Evolutionary conservation across 2,329 filamentous ascomycete genomes (phyloP).

Genomic region (Fusarium hostae): DNA sequence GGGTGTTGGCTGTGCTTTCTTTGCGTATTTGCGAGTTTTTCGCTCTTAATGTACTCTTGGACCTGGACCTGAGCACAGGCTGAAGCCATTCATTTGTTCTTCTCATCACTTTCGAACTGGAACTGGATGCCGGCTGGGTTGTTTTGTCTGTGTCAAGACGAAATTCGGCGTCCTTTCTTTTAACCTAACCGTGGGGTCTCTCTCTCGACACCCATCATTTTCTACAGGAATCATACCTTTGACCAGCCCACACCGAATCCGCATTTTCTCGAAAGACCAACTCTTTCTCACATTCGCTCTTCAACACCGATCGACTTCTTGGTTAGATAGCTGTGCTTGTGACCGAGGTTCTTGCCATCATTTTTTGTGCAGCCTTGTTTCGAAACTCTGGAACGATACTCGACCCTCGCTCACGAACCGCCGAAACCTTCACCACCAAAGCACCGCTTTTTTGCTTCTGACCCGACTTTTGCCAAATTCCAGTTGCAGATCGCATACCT

Average conservation of each 20-base stretch:
- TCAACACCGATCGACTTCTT: constrained; percentile 17
- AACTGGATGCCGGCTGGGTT: constrained; percentile 40
- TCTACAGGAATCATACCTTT: constrained; percentile 20
- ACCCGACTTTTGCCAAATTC: constrained; percentile 17
- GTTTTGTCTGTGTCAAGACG: constrained; percentile 35
- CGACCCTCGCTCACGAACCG: constrained; percentile 15
- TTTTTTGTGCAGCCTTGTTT: constrained; percentile 18
- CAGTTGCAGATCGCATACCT: constrained; percentile 22
- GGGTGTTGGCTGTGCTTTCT: constrained; percentile 26
- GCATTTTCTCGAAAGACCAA: constrained; percentile 16
- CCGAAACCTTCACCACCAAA: constrained; percentile 8
- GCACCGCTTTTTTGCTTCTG: constrained; percentile 19
- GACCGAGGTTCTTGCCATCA: constrained; percentile 14
- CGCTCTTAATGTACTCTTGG: constrained; percentile 24
- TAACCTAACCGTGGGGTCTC: constrained; percentile 27
- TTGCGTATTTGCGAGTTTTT: constrained; percentile 41
- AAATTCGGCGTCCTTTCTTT: constrained; percentile 39
- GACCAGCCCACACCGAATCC: constrained; percentile 22
- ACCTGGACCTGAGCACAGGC: constrained; percentile 13
- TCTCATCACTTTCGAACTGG: constrained; percentile 6
- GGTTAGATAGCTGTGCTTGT: constrained; percentile 32
- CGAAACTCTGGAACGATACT: constrained; percentile 19
- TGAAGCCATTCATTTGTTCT: constrained; percentile 21
- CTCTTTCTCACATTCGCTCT: constrained; percentile 32
- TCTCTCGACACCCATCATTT: constrained; percentile 28